These are phyloP conservation scores for Xylariaceae sp. DNA, from an alignment of 2,329 filamentous ascomycete genomes.

Conservation along the genomic window DNA sequence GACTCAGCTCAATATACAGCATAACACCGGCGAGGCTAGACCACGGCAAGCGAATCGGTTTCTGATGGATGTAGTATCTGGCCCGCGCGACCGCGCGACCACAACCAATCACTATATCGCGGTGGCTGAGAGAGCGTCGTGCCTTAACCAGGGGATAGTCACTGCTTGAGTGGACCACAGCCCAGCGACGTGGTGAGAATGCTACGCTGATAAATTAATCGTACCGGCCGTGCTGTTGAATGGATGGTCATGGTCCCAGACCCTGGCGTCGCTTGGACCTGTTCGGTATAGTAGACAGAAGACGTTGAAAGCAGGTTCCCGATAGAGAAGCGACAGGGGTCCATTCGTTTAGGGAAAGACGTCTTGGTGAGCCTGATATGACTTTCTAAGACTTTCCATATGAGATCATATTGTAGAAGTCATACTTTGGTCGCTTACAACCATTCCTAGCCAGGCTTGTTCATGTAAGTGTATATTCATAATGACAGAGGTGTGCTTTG, in stretches of 20 bases:
- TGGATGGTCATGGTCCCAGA: conserved; percentile 10
- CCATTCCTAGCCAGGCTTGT: too few species aligned
- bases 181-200: conserved; percentile 16
- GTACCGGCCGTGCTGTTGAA: conserved; percentile 19
- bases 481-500: too few species aligned
- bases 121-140: background rate
- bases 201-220: conserved; percentile 20
- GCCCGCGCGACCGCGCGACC: too few species aligned
- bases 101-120: conserved; percentile 9
- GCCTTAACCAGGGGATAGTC: conserved; percentile 3
- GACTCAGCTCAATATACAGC: conserved; percentile 16
- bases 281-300: too few species aligned
- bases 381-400: too few species aligned
- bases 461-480: too few species aligned
- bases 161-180: too few species aligned
- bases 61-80: background rate
- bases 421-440: too few species aligned
- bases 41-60: background rate
- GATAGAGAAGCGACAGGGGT: background rate
- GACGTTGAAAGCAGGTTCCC: background rate
- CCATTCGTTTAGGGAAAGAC: too few species aligned
- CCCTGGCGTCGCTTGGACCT: background rate
- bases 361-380: too few species aligned
- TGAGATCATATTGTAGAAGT: too few species aligned
- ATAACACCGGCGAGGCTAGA: background rate